Conservation (phyloP, 164 flowering plant species). For the Aristolochia californica region DNA sequence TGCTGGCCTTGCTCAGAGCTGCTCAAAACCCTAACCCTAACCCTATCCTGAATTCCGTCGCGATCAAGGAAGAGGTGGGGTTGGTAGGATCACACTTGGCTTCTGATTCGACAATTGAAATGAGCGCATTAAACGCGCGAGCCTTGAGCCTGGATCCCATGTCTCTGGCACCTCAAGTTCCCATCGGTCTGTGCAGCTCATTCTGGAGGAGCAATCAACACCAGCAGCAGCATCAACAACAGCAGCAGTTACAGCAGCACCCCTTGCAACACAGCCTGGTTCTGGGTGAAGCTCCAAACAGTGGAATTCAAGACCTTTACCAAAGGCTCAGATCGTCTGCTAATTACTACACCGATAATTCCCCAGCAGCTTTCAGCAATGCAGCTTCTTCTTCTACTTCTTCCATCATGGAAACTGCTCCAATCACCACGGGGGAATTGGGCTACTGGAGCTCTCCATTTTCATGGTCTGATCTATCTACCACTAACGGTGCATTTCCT, state of each 20-base stretch:
- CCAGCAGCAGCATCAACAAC: too few relatives aligned
- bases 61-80: slow-evolving; percentile 14
- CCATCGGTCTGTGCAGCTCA: slow-evolving; percentile 18
- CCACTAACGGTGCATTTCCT: slow-evolving; percentile 60
- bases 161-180: slow-evolving; percentile 30
- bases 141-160: too few relatives aligned
- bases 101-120: too few relatives aligned
- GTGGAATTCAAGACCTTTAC: slow-evolving; percentile 32
- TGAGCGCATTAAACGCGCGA: too few relatives aligned
- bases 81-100: slow-evolving; percentile 23
- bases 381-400: slow-evolving; percentile 17
- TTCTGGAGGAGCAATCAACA: slow-evolving; percentile 29
- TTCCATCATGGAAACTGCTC: slow-evolving; percentile 34
- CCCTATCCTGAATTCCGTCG: slow-evolving; percentile 13
- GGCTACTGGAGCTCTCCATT: slow-evolving; percentile 39
- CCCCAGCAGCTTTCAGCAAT: slow-evolving; percentile 15
- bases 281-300: slow-evolving; percentile 16
- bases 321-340: slow-evolving; percentile 37
- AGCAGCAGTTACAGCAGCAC: too few relatives aligned
- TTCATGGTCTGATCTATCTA: slow-evolving; percentile 49
- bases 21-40: slow-evolving; percentile 32
- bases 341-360: slow-evolving; percentile 20
- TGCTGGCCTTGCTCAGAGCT: slow-evolving; percentile 29
- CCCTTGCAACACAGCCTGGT: slow-evolving; percentile 5
- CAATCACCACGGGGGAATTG: slow-evolving; percentile 23